A percentile compares a stretch with the other conserved stretches of the same genome.
phyloP scores from a whole-genome alignment of 2,329 filamentous ascomycete species.

The Cadophora sp. region DNA sequence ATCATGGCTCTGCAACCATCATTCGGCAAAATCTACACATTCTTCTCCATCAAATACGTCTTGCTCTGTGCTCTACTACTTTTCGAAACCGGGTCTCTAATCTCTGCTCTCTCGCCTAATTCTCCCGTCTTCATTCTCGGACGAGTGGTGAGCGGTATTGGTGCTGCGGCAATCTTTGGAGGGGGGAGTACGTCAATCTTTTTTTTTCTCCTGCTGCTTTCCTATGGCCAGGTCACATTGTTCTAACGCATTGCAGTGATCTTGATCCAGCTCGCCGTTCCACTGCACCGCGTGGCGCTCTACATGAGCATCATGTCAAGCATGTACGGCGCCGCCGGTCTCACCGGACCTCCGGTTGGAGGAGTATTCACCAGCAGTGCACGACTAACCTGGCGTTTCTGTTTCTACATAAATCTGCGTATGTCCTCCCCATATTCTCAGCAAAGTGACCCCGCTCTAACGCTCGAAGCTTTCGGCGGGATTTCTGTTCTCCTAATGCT shows the following conservation, averaged over 20 bases:
- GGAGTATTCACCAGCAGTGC: slow-evolving; percentile 41
- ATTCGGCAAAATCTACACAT: slow-evolving; percentile 37
- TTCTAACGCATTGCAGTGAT: slow-evolving; percentile 39
- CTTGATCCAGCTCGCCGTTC: slow-evolving; percentile 42
- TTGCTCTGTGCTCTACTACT: slow-evolving; percentile 31
- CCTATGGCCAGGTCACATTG: too few relatives aligned
- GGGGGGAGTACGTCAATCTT: slow-evolving; percentile 41
- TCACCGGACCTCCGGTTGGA: slow-evolving; percentile 43
- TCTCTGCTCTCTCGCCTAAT: slow-evolving; percentile 40
- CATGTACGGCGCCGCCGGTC: slow-evolving; percentile 27
- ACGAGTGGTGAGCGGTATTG: slow-evolving; percentile 41
- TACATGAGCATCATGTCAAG: slow-evolving; percentile 18
- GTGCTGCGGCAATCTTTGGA: slow-evolving; percentile 39
- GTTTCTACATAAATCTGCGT: slow-evolving; percentile 32
- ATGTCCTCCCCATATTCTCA: slow-evolving; percentile 33
- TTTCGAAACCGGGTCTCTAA: slow-evolving; percentile 42
- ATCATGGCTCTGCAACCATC: slow-evolving; percentile 40
- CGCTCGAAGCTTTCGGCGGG: slow-evolving; percentile 42
- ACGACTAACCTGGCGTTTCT: slow-evolving; percentile 29
- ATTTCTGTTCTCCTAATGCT: slow-evolving; percentile 44
- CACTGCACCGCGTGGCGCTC: slow-evolving; percentile 15
- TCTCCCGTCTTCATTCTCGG: slow-evolving; percentile 43
- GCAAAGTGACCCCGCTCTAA: not conserved
- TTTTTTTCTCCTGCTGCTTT: too few relatives aligned
- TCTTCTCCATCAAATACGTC: slow-evolving; percentile 25